Conservation (phyloP, 2,329 filamentous ascomycete species). For the Hymenoscyphus infarciens region DNA sequence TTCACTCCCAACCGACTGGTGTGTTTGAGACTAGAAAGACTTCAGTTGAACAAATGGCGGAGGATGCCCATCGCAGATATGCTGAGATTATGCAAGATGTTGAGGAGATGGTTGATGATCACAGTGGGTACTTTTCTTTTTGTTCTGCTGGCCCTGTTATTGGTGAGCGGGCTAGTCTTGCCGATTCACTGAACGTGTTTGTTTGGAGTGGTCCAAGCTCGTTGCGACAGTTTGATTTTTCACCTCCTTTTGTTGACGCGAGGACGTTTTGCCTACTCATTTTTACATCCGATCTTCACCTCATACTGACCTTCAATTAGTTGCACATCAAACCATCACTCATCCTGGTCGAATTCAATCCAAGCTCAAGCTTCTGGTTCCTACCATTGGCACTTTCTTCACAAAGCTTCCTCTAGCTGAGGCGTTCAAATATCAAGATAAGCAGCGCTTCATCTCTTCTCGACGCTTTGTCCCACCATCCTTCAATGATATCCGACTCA, state of each 20-base stretch:
- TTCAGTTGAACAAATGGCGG: constrained; percentile 67
- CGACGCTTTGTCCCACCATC: constrained; percentile 91
- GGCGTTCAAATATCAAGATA: constrained; percentile 88
- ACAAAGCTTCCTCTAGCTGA: constrained; percentile 82
- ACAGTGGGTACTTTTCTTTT: constrained; percentile 55
- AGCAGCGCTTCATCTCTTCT: constrained; percentile 79
- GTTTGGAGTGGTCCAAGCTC: neutral
- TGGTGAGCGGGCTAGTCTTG: neutral
- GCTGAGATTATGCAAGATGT: constrained; percentile 94
- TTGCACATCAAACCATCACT: constrained; percentile 64
- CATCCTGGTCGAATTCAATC: constrained; percentile 61
- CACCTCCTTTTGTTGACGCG: neutral
- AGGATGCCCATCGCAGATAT: constrained; percentile 81
- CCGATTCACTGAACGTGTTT: neutral
- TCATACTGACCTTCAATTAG: constrained; percentile 39
- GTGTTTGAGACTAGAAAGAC: constrained; percentile 68
- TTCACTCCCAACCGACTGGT: constrained; percentile 91
- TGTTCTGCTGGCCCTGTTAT: neutral
- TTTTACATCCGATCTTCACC: neutral
- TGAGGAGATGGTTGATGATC: constrained; percentile 85
- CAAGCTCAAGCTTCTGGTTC: constrained; percentile 88
- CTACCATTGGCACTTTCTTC: constrained; percentile 89
- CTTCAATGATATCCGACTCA: constrained; percentile 92
- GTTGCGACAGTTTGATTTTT: neutral
- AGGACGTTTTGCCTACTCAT: neutral